Conservation (phyloP, 1,284 basidiomycete genomes). For the Singerocomus rubriflavus region DNA sequence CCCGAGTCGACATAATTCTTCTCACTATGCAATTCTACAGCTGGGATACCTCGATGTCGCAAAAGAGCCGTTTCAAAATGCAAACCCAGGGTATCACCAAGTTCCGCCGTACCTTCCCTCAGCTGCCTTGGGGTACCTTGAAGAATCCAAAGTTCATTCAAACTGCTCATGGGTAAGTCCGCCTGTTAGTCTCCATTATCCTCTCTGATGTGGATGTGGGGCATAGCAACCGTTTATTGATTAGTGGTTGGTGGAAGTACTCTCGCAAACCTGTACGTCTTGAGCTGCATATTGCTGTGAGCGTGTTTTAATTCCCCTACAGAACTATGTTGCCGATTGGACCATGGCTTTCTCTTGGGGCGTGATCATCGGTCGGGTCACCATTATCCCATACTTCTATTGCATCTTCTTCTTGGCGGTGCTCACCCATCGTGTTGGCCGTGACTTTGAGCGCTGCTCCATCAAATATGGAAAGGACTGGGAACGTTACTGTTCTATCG, state of each 20-base stretch:
- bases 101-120: conserved; percentile 91
- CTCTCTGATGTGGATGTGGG: conserved; percentile 3
- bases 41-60: conserved; percentile 94
- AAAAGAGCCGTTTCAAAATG: conserved; percentile 98
- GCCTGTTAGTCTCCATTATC: background rate
- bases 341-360: conserved; percentile 90
- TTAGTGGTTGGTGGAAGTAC: conserved; percentile 88
- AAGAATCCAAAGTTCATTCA: conserved; percentile 90
- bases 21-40: conserved; percentile 38
- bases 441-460: conserved; percentile 92
- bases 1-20: conserved; percentile 8
- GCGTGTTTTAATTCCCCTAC: conserved; percentile 2
- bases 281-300: background rate
- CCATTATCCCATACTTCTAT: conserved; percentile 94
- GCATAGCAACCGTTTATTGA: conserved; percentile 75
- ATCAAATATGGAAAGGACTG: conserved; percentile 96
- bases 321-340: conserved; percentile 90
- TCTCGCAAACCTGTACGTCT: conserved; percentile 79
- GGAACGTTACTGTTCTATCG: conserved; percentile 83
- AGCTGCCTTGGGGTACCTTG: conserved; percentile 84
- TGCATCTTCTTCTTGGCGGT: conserved; percentile 91
- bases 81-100: conserved; percentile 87
- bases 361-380: conserved; percentile 76
- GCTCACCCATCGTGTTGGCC: conserved; percentile 81
- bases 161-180: conserved; percentile 81